These are phyloP conservation scores for Pythium inflatum DNA, from an alignment of 352 stramenopile species.

Conservation along the genomic window DNA sequence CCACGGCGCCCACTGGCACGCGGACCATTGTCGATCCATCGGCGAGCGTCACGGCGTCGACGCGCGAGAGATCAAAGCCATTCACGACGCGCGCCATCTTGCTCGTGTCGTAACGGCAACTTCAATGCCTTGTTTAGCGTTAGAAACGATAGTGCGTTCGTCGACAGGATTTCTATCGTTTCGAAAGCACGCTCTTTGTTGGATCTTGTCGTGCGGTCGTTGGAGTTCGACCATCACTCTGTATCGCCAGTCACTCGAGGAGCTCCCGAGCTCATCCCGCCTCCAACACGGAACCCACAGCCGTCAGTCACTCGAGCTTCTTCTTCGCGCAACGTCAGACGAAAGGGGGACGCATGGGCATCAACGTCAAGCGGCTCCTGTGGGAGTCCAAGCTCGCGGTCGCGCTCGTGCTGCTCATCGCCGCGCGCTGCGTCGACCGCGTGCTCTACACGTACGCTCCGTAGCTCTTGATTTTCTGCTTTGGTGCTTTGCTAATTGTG, in stretches of 20 bases:
- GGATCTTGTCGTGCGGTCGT: too few species aligned
- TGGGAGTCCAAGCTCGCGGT: conserved; percentile 87
- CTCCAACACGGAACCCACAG: not conserved
- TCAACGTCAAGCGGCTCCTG: conserved; percentile 70
- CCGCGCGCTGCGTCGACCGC: conserved; percentile 79
- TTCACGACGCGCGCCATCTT: not conserved
- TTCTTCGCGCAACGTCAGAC: not conserved
- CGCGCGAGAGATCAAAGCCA: conserved; percentile 12
- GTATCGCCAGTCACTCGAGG: not conserved
- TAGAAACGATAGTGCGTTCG: too few species aligned
- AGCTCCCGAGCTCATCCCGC: conserved; percentile 7
- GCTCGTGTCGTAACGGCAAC: not conserved
- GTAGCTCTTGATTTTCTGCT: not conserved
- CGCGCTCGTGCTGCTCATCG: conserved; percentile 76
- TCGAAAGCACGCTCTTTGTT: too few species aligned
- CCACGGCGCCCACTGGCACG: conserved; percentile 47
- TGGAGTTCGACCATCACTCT: conserved; percentile 35
- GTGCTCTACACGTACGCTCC: conserved; percentile 84
- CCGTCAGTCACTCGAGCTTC: conserved; percentile 1
- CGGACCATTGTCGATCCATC: conserved; percentile 43
- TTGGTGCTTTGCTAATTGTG: not conserved
- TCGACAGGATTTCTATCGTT: too few species aligned
- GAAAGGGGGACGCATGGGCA: conserved; percentile 5
- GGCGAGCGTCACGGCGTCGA: conserved; percentile 24
- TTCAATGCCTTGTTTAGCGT: too few species aligned